Percentiles rank a stretch among this genome's conserved stretches.
phyloP scores from a whole-genome alignment of 2,329 filamentous ascomycete species.

The Nothophaeocryptopus gaeumannii region DNA sequence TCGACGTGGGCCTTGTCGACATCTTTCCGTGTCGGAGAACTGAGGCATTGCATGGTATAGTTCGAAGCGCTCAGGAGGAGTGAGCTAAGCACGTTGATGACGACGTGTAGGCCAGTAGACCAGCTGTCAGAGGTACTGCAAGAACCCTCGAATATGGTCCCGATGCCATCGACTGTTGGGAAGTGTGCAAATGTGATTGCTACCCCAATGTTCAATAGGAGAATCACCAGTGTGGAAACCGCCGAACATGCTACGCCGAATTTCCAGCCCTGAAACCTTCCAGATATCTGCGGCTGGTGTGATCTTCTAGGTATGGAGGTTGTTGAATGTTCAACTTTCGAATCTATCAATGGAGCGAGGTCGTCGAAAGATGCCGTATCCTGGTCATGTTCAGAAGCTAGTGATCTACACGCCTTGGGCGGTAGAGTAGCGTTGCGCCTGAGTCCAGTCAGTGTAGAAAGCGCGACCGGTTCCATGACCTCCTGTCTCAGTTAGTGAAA shows the following conservation, averaged over 20 bases:
- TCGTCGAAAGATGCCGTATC: no score
- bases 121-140: conserved; percentile 22
- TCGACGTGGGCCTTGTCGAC: conserved; percentile 48
- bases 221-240: background rate
- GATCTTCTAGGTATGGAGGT: no score
- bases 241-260: background rate
- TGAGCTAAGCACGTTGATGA: conserved; percentile 50
- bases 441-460: no score
- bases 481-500: no score
- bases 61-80: conserved; percentile 48
- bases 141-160: conserved; percentile 21
- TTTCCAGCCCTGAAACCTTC: background rate
- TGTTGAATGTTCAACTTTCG: no score
- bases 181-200: no score
- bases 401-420: no score
- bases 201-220: background rate
- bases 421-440: no score
- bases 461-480: no score
- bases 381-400: no score
- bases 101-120: conserved; percentile 38
- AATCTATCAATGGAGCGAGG: no score
- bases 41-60: conserved; percentile 53
- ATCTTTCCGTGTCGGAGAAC: conserved; percentile 49
- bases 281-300: no score
- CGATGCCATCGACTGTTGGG: conserved; percentile 15